Evolutionary conservation across 768 basidiomycete genomes (phyloP).

Genomic region (Tephrocybe sp.): DNA sequence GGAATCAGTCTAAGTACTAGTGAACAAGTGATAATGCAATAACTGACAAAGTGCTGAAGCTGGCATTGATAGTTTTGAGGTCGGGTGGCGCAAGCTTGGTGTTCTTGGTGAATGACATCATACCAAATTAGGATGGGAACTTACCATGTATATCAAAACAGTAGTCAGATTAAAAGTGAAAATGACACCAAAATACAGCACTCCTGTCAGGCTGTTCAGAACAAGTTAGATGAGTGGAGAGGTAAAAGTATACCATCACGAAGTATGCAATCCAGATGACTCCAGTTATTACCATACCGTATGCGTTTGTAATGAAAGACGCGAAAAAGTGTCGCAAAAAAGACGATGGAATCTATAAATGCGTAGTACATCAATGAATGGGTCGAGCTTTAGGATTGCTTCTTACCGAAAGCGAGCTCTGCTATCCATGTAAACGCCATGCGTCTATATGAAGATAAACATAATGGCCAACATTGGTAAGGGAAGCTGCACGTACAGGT

Average conservation of each 20-base stretch:
- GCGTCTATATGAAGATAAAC: constrained; percentile 19
- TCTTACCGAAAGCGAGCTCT: constrained; percentile 31
- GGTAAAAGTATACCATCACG: constrained; percentile 26
- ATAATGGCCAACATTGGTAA: background rate
- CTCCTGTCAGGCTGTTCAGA: constrained; percentile 17
- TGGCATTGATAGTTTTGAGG: constrained; percentile 34
- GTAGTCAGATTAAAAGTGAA: constrained; percentile 29
- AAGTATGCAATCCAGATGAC: constrained; percentile 26
- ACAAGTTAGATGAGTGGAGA: background rate
- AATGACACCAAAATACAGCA: constrained; percentile 33
- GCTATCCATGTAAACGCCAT: constrained; percentile 34
- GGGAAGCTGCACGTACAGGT: constrained; percentile 19
- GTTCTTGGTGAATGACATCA: background rate
- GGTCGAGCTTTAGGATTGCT: background rate
- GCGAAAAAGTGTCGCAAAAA: constrained; percentile 28
- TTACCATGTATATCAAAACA: constrained; percentile 30
- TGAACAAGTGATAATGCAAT: background rate
- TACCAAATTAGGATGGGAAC: background rate
- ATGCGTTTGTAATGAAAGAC: constrained; percentile 17
- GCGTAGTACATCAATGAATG: background rate
- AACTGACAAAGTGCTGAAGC: constrained; percentile 34
- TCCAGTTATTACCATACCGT: constrained; percentile 12
- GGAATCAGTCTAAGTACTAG: background rate
- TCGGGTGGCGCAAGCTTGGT: constrained; percentile 19
- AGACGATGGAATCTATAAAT: constrained; percentile 26